Percentiles rank a stretch among this genome's conserved stretches.
These are phyloP conservation scores for Cruciata laevipes DNA, from an alignment of 257 asterid species.

Conservation along the genomic window DNA sequence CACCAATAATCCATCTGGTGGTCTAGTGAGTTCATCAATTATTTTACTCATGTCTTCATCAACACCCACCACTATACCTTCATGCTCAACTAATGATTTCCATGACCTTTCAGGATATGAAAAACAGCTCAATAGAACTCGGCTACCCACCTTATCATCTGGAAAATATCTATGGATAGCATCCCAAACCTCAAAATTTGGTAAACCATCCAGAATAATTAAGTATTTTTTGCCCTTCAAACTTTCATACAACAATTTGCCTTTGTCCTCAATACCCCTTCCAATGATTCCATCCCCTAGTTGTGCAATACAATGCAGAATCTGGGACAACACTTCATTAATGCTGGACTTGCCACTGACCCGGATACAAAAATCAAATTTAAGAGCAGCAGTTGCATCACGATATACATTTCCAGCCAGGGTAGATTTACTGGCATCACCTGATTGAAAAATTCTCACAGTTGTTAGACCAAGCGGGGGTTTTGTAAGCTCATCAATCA, in stretches of 20 bases:
- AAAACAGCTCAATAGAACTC: background rate
- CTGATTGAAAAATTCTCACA: too few relatives aligned
- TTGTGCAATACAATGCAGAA: background rate
- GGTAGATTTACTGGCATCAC: too few relatives aligned
- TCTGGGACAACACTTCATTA: background rate
- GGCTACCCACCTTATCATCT: background rate
- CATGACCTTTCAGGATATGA: background rate
- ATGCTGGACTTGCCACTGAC: background rate
- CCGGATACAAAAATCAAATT: background rate
- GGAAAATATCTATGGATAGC: background rate
- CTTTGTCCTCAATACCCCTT: background rate
- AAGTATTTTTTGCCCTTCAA: too few relatives aligned
- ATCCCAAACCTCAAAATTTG: background rate
- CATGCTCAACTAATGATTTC: too few relatives aligned
- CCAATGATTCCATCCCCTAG: background rate
- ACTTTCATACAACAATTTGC: too few relatives aligned
- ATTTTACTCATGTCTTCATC: background rate
- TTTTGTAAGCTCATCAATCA: too few relatives aligned
- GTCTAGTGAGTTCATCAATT: constrained; percentile 1
- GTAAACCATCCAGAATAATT: background rate
- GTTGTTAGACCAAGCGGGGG: too few relatives aligned
- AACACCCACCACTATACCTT: background rate
- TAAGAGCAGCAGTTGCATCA: too few relatives aligned
- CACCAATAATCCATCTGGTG: background rate
- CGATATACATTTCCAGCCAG: too few relatives aligned